A percentile compares a stretch with the other conserved stretches of the same genome.
Conservation (phyloP, 257 asterid species). For the Solanum chiquidenum region DNA sequence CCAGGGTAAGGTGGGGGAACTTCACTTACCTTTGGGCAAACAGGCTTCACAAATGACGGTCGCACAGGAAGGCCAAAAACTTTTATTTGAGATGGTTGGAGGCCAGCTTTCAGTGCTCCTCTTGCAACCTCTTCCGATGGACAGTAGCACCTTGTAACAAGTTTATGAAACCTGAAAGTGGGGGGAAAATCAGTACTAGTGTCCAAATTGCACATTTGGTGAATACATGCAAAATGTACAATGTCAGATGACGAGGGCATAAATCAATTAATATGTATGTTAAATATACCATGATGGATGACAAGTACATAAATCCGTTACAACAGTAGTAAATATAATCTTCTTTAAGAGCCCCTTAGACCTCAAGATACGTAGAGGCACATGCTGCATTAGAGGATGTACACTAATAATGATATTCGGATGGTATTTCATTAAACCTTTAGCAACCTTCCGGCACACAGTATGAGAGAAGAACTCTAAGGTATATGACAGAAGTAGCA, state of each 20-base stretch:
- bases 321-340: constrained; percentile 73
- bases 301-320: constrained; percentile 81
- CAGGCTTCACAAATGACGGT: constrained; percentile 86
- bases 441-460: constrained; percentile 66
- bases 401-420: constrained; percentile 89
- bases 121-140: constrained; percentile 91
- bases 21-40: constrained; percentile 62
- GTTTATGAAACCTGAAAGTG: constrained; percentile 22
- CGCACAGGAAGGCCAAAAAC: constrained; percentile 88
- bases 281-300: constrained; percentile 82
- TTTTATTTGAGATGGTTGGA: constrained; percentile 67
- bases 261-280: not conserved
- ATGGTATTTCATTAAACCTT: constrained; percentile 81
- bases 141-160: constrained; percentile 83
- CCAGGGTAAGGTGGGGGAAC: not conserved
- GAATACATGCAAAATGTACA: no score
- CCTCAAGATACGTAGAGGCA: constrained; percentile 84
- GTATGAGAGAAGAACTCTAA: not conserved
- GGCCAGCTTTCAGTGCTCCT: constrained; percentile 85
- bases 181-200: no score
- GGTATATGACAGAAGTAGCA: not conserved
- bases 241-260: not conserved
- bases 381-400: constrained; percentile 95
- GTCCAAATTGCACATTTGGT: no score
- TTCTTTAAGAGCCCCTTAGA: constrained; percentile 81